A percentile compares a stretch with the other conserved stretches of the same genome.
Conservation (phyloP, 2,329 filamentous ascomycete species). For the Diaporthe citrichinensis region DNA sequence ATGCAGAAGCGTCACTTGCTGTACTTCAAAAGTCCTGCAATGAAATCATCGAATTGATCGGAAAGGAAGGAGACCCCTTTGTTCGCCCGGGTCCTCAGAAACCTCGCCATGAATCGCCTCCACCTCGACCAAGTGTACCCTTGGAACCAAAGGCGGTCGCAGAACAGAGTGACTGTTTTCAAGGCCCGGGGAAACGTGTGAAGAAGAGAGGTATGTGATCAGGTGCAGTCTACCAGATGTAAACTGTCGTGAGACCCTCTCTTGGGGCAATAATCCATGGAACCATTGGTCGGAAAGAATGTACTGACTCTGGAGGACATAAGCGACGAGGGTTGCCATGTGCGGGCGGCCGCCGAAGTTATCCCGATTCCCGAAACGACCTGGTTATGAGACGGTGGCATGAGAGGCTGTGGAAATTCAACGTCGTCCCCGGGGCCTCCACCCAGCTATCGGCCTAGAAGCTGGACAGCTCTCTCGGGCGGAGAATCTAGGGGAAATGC, state of each 20-base stretch:
- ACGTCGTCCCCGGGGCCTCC: too few relatives aligned
- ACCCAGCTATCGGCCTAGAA: not conserved
- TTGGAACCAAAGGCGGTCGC: not conserved
- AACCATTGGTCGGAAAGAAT: not conserved
- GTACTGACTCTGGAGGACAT: not conserved
- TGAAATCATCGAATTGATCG: not conserved
- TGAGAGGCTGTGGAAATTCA: not conserved
- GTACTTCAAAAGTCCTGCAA: not conserved
- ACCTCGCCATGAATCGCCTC: not conserved
- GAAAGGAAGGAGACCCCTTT: not conserved
- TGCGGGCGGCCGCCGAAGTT: too few relatives aligned
- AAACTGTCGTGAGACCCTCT: not conserved
- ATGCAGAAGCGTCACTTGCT: not conserved
- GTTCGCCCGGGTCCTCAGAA: not conserved
- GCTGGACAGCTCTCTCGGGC: not conserved
- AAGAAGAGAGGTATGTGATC: not conserved
- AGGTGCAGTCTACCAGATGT: not conserved
- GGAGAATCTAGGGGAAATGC: not conserved
- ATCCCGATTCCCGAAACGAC: too few relatives aligned
- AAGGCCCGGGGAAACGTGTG: not conserved
- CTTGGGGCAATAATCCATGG: accelerated
- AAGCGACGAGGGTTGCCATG: too few relatives aligned
- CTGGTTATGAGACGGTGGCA: not conserved
- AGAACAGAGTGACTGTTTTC: not conserved
- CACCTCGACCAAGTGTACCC: not conserved